phyloP scores from a whole-genome alignment of 441 rosid species.

The Rhodomyrtus psidioides region DNA sequence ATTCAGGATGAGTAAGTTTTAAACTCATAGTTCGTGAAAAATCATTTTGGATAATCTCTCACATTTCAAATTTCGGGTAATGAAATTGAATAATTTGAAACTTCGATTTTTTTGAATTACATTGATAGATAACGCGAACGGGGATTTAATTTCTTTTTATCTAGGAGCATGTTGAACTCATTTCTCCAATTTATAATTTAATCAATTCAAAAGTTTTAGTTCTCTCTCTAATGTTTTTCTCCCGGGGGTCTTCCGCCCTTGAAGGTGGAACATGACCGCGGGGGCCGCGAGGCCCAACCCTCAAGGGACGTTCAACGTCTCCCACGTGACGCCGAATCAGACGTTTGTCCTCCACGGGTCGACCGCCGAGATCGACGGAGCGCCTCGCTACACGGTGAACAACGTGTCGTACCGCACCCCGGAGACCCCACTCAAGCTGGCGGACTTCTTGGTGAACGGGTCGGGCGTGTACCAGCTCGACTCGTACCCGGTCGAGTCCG shows the following conservation, averaged over 20 bases:
- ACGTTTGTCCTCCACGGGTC: background rate
- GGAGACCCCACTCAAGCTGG: background rate
- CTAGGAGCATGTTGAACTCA: background rate
- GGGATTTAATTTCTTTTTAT: too few species aligned
- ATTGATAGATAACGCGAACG: too few species aligned
- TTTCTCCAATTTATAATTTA: background rate
- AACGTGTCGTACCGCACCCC: background rate
- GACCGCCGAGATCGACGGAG: background rate
- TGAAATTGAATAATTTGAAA: background rate
- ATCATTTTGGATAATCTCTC: background rate
- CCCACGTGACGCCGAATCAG: background rate
- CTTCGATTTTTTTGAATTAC: too few species aligned
- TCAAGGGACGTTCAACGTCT: constrained; percentile 27
- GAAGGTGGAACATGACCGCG: constrained; percentile 21
- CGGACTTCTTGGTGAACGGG: constrained; percentile 14
- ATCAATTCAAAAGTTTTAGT: background rate
- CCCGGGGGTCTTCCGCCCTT: background rate
- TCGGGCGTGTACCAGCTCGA: constrained; percentile 10
- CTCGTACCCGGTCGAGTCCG: constrained; percentile 18
- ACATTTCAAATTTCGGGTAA: background rate
- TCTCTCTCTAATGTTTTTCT: background rate
- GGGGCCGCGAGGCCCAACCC: constrained; percentile 34
- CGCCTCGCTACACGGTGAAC: background rate
- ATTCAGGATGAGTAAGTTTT: background rate
- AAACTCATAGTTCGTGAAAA: background rate